Conservation (phyloP, 805 yeast species). For the Cephaloascus albidus region DNA sequence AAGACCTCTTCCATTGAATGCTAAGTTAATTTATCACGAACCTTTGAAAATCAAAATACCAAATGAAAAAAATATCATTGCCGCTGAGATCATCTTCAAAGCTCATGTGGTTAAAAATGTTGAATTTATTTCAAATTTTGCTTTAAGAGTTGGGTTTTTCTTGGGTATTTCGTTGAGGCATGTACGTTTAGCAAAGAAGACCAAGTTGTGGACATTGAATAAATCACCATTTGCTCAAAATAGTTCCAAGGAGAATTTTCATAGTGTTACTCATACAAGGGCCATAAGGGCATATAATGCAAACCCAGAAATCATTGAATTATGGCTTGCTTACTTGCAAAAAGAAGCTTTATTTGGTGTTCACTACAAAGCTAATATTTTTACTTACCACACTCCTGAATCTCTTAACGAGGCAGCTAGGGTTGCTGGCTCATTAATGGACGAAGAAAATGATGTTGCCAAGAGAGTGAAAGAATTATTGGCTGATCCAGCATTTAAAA, state of each 20-base stretch:
- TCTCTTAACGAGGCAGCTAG: constrained; percentile 27
- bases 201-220: constrained; percentile 89
- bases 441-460: constrained; percentile 38
- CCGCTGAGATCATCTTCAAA: constrained; percentile 68
- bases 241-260: constrained; percentile 88
- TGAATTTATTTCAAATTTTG: constrained; percentile 75
- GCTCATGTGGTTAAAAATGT: constrained; percentile 64
- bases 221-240: constrained; percentile 92
- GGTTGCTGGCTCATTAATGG: constrained; percentile 10
- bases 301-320: constrained; percentile 73
- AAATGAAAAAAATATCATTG: constrained; percentile 60
- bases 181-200: constrained; percentile 56
- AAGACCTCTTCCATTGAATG: constrained; percentile 74
- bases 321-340: constrained; percentile 69
- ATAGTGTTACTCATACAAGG: constrained; percentile 76
- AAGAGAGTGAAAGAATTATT: constrained; percentile 63
- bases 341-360: constrained; percentile 77
- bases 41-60: constrained; percentile 71
- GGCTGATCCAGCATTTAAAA: constrained; percentile 61
- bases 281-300: constrained; percentile 74
- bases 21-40: constrained; percentile 70
- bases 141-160: constrained; percentile 83
- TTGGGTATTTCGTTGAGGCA: constrained; percentile 81
- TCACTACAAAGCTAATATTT: constrained; percentile 69
- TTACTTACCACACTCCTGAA: constrained; percentile 39